phyloP scores from a whole-genome alignment of 352 stramenopile species.

The Globisporangium spiculum region DNA sequence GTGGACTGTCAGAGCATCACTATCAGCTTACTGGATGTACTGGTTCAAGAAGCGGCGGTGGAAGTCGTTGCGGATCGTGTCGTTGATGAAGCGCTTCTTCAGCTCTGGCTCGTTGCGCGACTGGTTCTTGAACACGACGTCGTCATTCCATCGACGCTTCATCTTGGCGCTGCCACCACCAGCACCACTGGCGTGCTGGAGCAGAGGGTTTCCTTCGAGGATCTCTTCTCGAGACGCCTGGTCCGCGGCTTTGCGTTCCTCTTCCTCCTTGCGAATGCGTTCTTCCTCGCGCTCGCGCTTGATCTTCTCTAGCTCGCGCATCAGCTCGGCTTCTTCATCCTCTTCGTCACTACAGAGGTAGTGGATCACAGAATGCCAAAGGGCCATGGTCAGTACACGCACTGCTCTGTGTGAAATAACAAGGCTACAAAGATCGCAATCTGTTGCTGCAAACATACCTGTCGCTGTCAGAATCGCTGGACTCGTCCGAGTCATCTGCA shows the following conservation, averaged over 20 bases:
- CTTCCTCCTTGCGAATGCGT: constrained; percentile 87
- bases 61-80: constrained; percentile 99
- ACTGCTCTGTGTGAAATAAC: background rate
- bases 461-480: constrained; percentile 75
- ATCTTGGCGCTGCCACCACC: constrained; percentile 57
- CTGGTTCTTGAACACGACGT: constrained; percentile 99
- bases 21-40: constrained; percentile 79
- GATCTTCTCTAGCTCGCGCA: constrained; percentile 98
- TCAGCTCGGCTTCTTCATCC: constrained; percentile 97
- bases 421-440: background rate
- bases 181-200: constrained; percentile 27
- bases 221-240: constrained; percentile 90
- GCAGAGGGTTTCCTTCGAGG: constrained; percentile 93
- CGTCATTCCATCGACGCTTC: constrained; percentile 98
- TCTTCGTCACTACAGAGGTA: constrained; percentile 72
- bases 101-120: constrained; percentile 93
- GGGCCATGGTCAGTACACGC: background rate
- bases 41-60: constrained; percentile 98
- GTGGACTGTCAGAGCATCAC: background rate
- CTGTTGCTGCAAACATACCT: constrained; percentile 25
- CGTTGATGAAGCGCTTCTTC: constrained; percentile 99
- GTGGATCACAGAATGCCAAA: background rate
- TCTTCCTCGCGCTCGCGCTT: constrained; percentile 94
- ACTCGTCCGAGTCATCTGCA: constrained; percentile 57
- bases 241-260: constrained; percentile 75